Percentiles rank a stretch among this genome's conserved stretches.
Conservation (phyloP, 306 rosid species). For the Vigna mungo region DNA sequence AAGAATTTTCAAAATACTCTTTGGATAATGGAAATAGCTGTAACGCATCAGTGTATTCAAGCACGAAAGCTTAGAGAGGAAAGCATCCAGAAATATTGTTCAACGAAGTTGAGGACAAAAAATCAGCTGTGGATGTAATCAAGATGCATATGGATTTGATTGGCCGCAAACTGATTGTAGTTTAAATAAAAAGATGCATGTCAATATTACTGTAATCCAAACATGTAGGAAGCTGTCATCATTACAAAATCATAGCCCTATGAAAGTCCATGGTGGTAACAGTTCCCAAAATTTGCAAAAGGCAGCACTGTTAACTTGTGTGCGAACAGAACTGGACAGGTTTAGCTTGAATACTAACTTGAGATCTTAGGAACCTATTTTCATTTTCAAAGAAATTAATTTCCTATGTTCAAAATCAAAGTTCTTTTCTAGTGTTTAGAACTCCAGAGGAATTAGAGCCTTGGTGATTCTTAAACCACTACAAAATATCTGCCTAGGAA, state of each 20-base stretch:
- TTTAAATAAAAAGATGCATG: no score
- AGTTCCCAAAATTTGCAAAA: conserved; percentile 34
- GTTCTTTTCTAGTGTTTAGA: background rate
- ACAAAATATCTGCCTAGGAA: background rate
- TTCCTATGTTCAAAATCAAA: background rate
- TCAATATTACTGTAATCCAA: background rate
- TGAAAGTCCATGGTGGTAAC: conserved; percentile 20
- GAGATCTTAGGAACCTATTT: background rate
- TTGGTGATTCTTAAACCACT: background rate
- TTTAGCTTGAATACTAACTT: conserved; percentile 20
- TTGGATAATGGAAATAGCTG: background rate
- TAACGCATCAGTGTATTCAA: conserved; percentile 31
- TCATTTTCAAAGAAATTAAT: conserved; percentile 19
- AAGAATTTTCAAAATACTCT: conserved; percentile 38
- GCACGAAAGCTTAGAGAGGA: conserved; percentile 29
- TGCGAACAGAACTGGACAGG: background rate
- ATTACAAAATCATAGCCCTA: conserved; percentile 23
- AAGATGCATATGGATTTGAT: conserved; percentile 39
- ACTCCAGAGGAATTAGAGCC: background rate
- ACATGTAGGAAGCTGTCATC: conserved; percentile 35
- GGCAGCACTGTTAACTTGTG: conserved; percentile 13
- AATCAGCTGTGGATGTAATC: conserved; percentile 40
- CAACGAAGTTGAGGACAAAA: conserved; percentile 11
- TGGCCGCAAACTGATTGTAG: conserved; percentile 29
- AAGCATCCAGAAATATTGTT: conserved; percentile 35